phyloP scores from a whole-genome alignment of 2,329 filamentous ascomycete genomes.

The Conoideocrella luteorostrata region DNA sequence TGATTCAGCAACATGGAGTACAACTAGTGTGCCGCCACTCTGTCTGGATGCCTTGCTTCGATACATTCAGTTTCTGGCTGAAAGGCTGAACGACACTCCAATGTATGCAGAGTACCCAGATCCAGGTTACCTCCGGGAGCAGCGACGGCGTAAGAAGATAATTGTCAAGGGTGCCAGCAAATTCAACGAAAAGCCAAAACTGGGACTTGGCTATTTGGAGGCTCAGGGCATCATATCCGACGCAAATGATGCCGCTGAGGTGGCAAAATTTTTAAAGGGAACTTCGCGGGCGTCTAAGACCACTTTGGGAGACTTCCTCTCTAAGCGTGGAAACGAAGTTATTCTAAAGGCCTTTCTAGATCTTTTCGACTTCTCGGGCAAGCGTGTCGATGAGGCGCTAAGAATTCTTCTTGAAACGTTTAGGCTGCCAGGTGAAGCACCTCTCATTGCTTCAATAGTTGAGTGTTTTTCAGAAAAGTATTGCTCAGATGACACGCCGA shows the following conservation, averaged over 20 bases:
- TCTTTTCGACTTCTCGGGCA: slow-evolving; percentile 80
- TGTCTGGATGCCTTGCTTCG: slow-evolving; percentile 88
- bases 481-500: slow-evolving; percentile 60
- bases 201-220: slow-evolving; percentile 77
- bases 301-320: slow-evolving; percentile 84
- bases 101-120: slow-evolving; percentile 60
- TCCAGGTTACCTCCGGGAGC: slow-evolving; percentile 56
- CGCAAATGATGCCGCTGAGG: slow-evolving; percentile 63
- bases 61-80: slow-evolving; percentile 86
- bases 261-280: slow-evolving; percentile 82
- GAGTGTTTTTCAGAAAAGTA: slow-evolving; percentile 84
- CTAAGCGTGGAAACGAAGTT: slow-evolving; percentile 82
- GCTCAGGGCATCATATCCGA: slow-evolving; percentile 80
- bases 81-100: slow-evolving; percentile 70
- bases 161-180: slow-evolving; percentile 84
- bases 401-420: slow-evolving; percentile 85
- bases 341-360: slow-evolving; percentile 79
- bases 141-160: slow-evolving; percentile 74
- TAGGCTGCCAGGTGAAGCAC: slow-evolving; percentile 86
- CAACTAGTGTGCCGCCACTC: slow-evolving; percentile 90
- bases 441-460: slow-evolving; percentile 88
- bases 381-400: slow-evolving; percentile 85
- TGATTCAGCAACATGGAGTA: slow-evolving; percentile 97
- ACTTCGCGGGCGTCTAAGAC: slow-evolving; percentile 87
- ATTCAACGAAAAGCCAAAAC: slow-evolving; percentile 93